Percentiles rank a stretch among this genome's conserved stretches.
These are phyloP conservation scores for Solanum chmielewskii DNA, from an alignment of 257 asterid species.

Conservation along the genomic window DNA sequence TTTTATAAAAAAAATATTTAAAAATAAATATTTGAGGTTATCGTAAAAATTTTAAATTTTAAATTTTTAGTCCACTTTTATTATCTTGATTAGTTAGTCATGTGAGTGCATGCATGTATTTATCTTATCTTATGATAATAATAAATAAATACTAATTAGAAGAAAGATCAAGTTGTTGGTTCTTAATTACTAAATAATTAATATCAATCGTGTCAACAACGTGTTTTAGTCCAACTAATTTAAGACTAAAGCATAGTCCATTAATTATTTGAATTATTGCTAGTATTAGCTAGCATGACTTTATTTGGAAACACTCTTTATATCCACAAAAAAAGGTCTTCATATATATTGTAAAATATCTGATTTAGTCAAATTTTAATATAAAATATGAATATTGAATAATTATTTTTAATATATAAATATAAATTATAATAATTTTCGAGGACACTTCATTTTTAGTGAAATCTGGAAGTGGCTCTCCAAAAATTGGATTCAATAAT, in stretches of 20 bases:
- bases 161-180: not conserved
- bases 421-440: not conserved
- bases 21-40: too few relatives aligned
- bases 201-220: not conserved
- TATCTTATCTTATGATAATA: not conserved
- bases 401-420: too few relatives aligned
- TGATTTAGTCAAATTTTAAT: not conserved
- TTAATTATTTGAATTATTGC: not conserved
- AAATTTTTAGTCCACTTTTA: too few relatives aligned
- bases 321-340: not conserved
- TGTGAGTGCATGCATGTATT: not conserved
- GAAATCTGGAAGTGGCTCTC: not conserved
- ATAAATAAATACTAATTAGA: not conserved
- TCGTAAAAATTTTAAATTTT: too few relatives aligned
- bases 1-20: too few relatives aligned
- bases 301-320: not conserved
- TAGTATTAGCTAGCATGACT: not conserved
- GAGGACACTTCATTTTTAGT: not conserved
- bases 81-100: not conserved
- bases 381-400: not conserved
- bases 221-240: not conserved
- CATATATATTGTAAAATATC: not conserved
- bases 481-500: too few relatives aligned
- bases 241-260: not conserved
- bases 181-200: not conserved